Evolutionary conservation across 2,329 filamentous ascomycete genomes (phyloP).

Genomic region (Aspergillaceae sp.): DNA sequence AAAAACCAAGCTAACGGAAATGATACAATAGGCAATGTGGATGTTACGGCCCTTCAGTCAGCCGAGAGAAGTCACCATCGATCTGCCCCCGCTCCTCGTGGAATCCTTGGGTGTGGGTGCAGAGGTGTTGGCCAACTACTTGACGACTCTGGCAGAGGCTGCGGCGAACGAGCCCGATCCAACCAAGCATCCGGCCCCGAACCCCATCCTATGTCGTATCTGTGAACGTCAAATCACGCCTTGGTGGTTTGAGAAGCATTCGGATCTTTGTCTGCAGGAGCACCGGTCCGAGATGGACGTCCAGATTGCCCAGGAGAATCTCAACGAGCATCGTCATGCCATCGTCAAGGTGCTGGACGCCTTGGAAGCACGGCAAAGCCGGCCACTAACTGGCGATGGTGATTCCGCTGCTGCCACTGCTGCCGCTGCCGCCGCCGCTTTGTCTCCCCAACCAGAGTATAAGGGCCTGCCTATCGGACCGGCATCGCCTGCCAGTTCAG

Average conservation of each 20-base stretch:
- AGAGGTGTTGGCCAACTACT: slow-evolving; percentile 86
- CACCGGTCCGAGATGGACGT: slow-evolving; percentile 97
- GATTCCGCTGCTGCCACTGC: slow-evolving; percentile 32
- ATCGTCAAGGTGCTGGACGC: slow-evolving; percentile 95
- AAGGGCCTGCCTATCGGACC: slow-evolving; percentile 80
- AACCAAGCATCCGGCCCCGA: slow-evolving; percentile 66
- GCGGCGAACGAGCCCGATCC: slow-evolving; percentile 66
- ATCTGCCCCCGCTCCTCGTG: slow-evolving; percentile 79
- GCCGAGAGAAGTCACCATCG: slow-evolving; percentile 89
- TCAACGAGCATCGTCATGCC: slow-evolving; percentile 84
- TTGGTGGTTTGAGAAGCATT: slow-evolving; percentile 99
- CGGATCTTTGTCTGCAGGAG: slow-evolving; percentile 89
- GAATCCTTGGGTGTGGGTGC: slow-evolving; percentile 91
- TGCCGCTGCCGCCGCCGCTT: neutral
- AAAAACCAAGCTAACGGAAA: slow-evolving; percentile 1
- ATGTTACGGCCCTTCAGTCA: slow-evolving; percentile 90
- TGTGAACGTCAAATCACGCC: slow-evolving; percentile 95
- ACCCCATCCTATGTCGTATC: slow-evolving; percentile 85
- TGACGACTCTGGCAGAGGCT: slow-evolving; percentile 79
- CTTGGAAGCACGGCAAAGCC: slow-evolving; percentile 57
- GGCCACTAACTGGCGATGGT: slow-evolving; percentile 25
- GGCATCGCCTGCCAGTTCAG: slow-evolving; percentile 51
- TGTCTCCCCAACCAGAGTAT: slow-evolving; percentile 63
- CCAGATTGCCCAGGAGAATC: slow-evolving; percentile 84
- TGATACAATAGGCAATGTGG: slow-evolving; percentile 76